Base-by-base conservation (phyloP, 106 monocot genomes). In the Gastrodia elata region DNA sequence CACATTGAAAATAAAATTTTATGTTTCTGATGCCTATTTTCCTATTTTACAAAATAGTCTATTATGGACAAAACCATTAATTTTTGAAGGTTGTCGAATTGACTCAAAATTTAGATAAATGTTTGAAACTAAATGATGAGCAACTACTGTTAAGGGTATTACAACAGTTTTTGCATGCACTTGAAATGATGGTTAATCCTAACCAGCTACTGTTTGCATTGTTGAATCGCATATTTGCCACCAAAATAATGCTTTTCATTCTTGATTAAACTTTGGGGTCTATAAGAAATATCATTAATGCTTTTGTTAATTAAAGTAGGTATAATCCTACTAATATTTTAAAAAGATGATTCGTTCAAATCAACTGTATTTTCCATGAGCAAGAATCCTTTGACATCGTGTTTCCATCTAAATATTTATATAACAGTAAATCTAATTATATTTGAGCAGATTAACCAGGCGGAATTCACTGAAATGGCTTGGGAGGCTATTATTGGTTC, bases 391-490 rank as follows among this genome's bases (percentile, higher is more conserved):
- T 67, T 22, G 2, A 8, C 37, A 67, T 15, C 20, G 37, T 0
- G 5, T 67, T 67, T 0, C 6, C 2, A 20, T 10, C 61, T 61
- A 32, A 61, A 61, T 67, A 36, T 67, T 37, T n/a, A 20, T 67
- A 37, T 18, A 6, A 38, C 38, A 37, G 6, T 67, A 69, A 40
- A 26, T n/a, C 24, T 30, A 34, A 55, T 72, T 10, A 49, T 70
- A n/a, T 25, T 16, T 44, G n/a, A 65, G 25, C 79, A 91, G 87
- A 81, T 87, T 27, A 83, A 48, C 28, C 87, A 77, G 24, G 77
- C 55, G 32, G 88, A 91, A 34, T 91, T 83, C 58, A 94, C 94
- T 11, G 89, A 94, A 73, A 91, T 89, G 94, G 87, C 91, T 27
- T 87, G 88, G 89, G 91, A 89, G 75, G 94, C 87, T 33, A 81